Evolutionary conservation across 2,329 filamentous ascomycete genomes (phyloP).

Genomic region (Talaromyces sp.): DNA sequence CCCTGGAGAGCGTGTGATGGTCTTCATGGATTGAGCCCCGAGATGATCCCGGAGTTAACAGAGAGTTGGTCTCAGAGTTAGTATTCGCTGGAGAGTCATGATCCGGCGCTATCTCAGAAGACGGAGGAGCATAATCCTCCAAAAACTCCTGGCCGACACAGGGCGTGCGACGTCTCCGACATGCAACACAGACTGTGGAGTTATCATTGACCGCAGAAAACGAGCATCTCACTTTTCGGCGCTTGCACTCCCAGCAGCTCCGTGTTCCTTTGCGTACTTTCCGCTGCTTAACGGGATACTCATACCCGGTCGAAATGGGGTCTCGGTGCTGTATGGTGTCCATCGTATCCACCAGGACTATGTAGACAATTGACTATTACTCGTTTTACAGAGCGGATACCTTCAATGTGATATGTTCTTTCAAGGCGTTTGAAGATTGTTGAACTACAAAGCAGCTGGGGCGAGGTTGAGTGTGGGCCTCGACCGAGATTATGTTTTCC

Average conservation of each 20-base stretch:
- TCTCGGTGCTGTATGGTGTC: neutral
- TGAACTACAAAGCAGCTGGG: neutral
- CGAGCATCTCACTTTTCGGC: slow-evolving; percentile 11
- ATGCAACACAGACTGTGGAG: neutral
- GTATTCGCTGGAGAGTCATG: neutral
- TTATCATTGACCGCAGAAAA: neutral
- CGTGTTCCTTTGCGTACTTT: slow-evolving; percentile 12
- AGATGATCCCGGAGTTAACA: neutral
- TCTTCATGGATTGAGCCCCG: neutral
- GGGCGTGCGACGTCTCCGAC: slow-evolving; percentile 5
- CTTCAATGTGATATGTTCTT: neutral
- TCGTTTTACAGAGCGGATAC: neutral
- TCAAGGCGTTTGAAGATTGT: neutral
- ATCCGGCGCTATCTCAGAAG: neutral
- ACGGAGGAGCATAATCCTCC: neutral
- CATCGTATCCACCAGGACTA: neutral
- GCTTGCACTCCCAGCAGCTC: slow-evolving; percentile 13
- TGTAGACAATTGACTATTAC: neutral
- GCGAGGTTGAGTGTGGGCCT: neutral
- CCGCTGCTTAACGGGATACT: slow-evolving; percentile 5
- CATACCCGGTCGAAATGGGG: neutral
- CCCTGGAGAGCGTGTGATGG: neutral
- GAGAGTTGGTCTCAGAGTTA: neutral
- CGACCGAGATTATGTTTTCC: neutral
- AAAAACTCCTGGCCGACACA: slow-evolving; percentile 10